Percentiles rank a stretch among this genome's conserved stretches.
phyloP scores from a whole-genome alignment of 352 stramenopile genomes.

The Phytopythium litorale region DNA sequence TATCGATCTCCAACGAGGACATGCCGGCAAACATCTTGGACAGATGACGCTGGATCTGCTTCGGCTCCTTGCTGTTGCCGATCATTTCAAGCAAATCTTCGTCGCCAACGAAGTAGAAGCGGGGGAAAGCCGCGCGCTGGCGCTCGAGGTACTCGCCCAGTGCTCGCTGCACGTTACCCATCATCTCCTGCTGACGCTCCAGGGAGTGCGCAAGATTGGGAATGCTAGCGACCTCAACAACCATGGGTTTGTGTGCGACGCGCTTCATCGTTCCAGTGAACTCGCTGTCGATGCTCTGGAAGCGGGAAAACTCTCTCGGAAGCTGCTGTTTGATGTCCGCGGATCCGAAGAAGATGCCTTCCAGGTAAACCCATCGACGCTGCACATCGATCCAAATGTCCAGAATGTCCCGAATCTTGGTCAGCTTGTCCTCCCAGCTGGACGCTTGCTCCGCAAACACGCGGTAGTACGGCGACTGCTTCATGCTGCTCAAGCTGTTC shows the following conservation, averaged over 20 bases:
- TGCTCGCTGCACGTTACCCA: slow-evolving; percentile 99
- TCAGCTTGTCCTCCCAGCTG: slow-evolving; percentile 98
- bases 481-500: slow-evolving; percentile 98
- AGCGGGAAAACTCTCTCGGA: slow-evolving; percentile 96
- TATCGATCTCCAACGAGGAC: slow-evolving; percentile 87
- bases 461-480: slow-evolving; percentile 98
- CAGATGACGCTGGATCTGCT: slow-evolving; percentile 96
- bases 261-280: slow-evolving; percentile 98
- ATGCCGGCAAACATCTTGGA: slow-evolving; percentile 99
- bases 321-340: slow-evolving; percentile 99
- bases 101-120: slow-evolving; percentile 99
- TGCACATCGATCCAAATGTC: slow-evolving; percentile 99
- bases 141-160: slow-evolving; percentile 99
- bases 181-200: slow-evolving; percentile 95
- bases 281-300: slow-evolving; percentile 98
- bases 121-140: slow-evolving; percentile 93
- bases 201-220: slow-evolving; percentile 91
- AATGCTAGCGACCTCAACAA: slow-evolving; percentile 93
- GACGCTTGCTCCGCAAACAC: slow-evolving; percentile 98
- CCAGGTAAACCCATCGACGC: slow-evolving; percentile 99
- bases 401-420: slow-evolving; percentile 94
- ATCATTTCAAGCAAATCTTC: slow-evolving; percentile 99
- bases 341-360: slow-evolving; percentile 98
- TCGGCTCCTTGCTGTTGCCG: slow-evolving; percentile 97
- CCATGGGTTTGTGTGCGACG: slow-evolving; percentile 95